phyloP scores from a whole-genome alignment of 176 grass and related monocot species.

The Raddia distichophylla region DNA sequence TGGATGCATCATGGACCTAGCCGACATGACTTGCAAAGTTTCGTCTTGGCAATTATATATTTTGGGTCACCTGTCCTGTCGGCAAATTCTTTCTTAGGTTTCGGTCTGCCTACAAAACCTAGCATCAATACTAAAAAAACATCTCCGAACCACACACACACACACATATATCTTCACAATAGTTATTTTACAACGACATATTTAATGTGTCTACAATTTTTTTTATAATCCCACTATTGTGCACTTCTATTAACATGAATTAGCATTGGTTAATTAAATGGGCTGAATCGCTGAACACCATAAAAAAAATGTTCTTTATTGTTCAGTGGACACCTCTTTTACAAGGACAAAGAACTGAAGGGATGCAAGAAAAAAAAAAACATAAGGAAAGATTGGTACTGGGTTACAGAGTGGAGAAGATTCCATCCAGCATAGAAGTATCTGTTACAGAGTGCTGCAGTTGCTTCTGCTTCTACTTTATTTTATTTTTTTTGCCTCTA shows the following conservation, averaged over 20 bases:
- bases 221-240: not conserved
- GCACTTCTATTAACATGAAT: no score
- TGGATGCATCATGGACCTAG: conserved; percentile 27
- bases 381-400: conserved; percentile 12
- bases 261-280: not conserved
- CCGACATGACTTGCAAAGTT: conserved; percentile 10
- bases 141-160: no score
- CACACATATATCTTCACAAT: not conserved
- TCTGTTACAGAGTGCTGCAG: no score
- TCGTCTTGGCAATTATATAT: not conserved
- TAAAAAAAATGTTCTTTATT: not conserved
- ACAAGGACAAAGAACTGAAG: not conserved
- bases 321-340: not conserved
- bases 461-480: not conserved
- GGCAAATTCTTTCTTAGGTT: conserved; percentile 3
- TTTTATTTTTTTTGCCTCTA: not conserved
- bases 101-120: conserved; percentile 11
- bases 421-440: no score
- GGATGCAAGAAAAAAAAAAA: not conserved
- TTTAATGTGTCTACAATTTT: not conserved
- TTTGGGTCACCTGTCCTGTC: conserved; percentile 13
- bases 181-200: not conserved
- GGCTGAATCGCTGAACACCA: not conserved
- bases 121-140: not conserved
- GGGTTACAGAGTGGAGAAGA: not conserved